Percentiles rank a stretch among this genome's conserved stretches.
Evolutionary conservation across 345 rosid genomes (phyloP).

Genomic region (Adansonia digitata): DNA sequence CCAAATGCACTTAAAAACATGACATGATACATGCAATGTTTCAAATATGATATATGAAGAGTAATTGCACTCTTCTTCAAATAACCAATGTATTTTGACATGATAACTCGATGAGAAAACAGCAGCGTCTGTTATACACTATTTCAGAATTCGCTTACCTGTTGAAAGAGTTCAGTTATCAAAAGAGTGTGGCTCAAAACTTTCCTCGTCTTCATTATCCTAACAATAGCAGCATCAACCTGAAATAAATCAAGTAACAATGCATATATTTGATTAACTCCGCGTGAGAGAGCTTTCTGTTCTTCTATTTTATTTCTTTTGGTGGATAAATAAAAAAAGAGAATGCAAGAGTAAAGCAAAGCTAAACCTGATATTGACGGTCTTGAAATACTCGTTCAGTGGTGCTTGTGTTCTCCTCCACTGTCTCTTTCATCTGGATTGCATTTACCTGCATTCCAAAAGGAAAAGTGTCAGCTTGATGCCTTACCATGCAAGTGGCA

Average conservation of each 20-base stretch:
- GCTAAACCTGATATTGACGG: constrained; percentile 90
- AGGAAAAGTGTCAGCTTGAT: background rate
- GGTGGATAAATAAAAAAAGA: background rate
- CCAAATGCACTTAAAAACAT: background rate
- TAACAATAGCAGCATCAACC: constrained; percentile 98
- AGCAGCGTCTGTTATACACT: background rate
- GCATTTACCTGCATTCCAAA: constrained; percentile 78
- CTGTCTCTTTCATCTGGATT: constrained; percentile 99
- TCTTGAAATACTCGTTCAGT: constrained; percentile 98
- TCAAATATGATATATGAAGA: background rate
- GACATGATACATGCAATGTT: background rate
- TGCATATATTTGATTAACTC: background rate
- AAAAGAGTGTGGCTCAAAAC: constrained; percentile 94
- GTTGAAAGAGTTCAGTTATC: constrained; percentile 99
- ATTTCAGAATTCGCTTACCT: constrained; percentile 41
- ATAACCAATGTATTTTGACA: background rate
- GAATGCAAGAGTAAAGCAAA: background rate
- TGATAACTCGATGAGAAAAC: background rate
- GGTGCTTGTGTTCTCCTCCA: constrained; percentile 95
- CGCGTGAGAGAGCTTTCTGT: background rate
- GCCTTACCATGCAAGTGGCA: background rate
- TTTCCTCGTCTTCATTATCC: constrained; percentile 98
- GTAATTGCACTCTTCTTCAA: background rate
- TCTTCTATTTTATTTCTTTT: background rate
- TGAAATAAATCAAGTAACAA: constrained; percentile 20